Conservation (phyloP, 2,329 filamentous ascomycete genomes). For the Pseudovirgaria hyperparasitica region DNA sequence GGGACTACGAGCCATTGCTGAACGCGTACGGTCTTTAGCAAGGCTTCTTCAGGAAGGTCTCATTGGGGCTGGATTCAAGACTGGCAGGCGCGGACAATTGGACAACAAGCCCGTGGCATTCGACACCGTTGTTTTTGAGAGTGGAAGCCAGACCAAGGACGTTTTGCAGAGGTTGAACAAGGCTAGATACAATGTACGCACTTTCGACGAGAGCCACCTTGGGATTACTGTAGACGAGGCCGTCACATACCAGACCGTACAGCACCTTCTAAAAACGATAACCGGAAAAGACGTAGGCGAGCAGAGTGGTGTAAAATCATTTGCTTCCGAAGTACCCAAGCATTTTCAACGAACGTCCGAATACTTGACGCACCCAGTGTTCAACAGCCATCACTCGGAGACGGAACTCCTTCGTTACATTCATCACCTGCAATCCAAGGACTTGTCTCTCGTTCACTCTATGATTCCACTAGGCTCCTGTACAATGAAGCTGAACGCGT, state of each 20-base stretch:
- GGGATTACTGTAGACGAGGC: conserved; percentile 73
- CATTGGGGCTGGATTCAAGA: conserved; percentile 49
- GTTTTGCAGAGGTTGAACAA: conserved; percentile 40
- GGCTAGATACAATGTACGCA: conserved; percentile 49
- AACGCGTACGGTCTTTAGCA: conserved; percentile 60
- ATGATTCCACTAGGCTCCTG: conserved; percentile 97
- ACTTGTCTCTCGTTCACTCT: conserved; percentile 84
- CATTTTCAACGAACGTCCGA: conserved; percentile 55
- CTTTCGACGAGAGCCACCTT: conserved; percentile 46
- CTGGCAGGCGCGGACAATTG: conserved; percentile 44
- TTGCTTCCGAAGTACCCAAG: background rate
- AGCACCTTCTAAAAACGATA: conserved; percentile 38
- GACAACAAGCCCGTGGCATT: conserved; percentile 51
- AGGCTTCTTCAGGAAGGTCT: conserved; percentile 55
- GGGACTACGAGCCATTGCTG: conserved; percentile 71
- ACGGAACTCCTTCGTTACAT: conserved; percentile 92
- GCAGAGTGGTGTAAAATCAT: conserved; percentile 1
- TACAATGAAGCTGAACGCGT: conserved; percentile 96
- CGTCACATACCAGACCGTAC: conserved; percentile 42
- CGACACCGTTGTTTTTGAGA: conserved; percentile 62
- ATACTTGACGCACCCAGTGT: conserved; percentile 82
- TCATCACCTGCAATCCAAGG: conserved; percentile 83
- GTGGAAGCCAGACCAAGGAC: conserved; percentile 36
- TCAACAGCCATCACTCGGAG: conserved; percentile 91
- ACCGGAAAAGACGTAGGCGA: conserved; percentile 15